Evolutionary conservation across 805 yeast species (phyloP).

Genomic region (Vanderwaltozyma polyspora): DNA sequence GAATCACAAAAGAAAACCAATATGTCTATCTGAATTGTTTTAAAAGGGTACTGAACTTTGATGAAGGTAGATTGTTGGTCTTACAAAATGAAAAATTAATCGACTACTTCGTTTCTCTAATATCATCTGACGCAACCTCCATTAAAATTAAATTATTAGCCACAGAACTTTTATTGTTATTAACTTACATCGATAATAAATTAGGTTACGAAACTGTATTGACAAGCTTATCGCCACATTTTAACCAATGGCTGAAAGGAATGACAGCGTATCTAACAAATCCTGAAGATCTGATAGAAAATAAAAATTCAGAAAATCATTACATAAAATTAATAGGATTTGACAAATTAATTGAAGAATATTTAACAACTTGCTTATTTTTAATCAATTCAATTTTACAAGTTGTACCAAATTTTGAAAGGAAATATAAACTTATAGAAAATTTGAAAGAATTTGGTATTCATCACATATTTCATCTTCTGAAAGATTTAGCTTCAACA

Average conservation of each 20-base stretch:
- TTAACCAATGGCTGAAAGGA: conserved; percentile 7
- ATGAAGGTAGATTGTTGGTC: conserved; percentile 9
- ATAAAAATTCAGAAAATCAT: background rate
- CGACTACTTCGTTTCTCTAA: conserved; percentile 9
- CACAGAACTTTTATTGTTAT: conserved; percentile 16
- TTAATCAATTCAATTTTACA: conserved; percentile 55
- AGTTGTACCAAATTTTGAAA: conserved; percentile 28
- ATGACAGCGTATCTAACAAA: conserved; percentile 3
- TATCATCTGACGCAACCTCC: conserved; percentile 6
- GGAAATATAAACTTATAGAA: conserved; percentile 44
- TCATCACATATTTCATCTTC: conserved; percentile 37
- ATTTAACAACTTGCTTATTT: conserved; percentile 20
- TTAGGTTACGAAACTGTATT: conserved; percentile 17
- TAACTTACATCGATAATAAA: conserved; percentile 20
- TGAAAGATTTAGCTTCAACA: conserved; percentile 45
- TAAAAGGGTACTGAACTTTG: conserved; percentile 16
- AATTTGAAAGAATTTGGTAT: conserved; percentile 48
- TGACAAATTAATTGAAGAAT: conserved; percentile 1
- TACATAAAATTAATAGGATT: conserved; percentile 1
- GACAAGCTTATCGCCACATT: conserved; percentile 4
- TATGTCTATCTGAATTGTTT: conserved; percentile 22
- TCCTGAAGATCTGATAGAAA: background rate
- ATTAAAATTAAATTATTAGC: conserved; percentile 14
- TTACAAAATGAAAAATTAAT: conserved; percentile 8
- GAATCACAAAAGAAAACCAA: conserved; percentile 3